These are phyloP conservation scores for Mollisiaceae sp. DNA, from an alignment of 2,329 filamentous ascomycete species.

Conservation along the genomic window DNA sequence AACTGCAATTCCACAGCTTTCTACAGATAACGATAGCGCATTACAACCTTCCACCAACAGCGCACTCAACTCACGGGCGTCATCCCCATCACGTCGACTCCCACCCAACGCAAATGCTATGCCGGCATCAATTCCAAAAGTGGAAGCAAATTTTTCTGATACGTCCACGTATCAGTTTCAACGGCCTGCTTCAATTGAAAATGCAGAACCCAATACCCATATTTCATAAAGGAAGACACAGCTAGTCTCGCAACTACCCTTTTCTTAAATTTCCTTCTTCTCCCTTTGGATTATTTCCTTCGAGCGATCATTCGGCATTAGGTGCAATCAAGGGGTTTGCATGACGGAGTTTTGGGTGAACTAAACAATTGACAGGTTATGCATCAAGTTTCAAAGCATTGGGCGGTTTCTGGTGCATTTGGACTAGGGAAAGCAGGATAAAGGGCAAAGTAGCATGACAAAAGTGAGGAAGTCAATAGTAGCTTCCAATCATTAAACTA, in stretches of 20 bases:
- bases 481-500: background rate
- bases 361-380: conserved; percentile 1
- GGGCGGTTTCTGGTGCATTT: background rate
- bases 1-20: conserved; percentile 22
- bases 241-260: background rate
- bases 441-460: background rate
- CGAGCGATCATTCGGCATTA: background rate
- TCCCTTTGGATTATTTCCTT: background rate
- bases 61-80: conserved; percentile 22
- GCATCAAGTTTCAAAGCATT: conserved; percentile 1
- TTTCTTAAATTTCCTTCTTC: background rate
- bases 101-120: conserved; percentile 32
- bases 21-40: conserved; percentile 15
- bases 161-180: conserved; percentile 58
- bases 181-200: conserved; percentile 41
- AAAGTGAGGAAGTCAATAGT: background rate
- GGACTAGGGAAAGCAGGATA: background rate
- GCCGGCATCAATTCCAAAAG: conserved; percentile 29
- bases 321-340: background rate
- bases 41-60: conserved; percentile 28
- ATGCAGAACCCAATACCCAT: conserved; percentile 19
- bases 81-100: conserved; percentile 27
- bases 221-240: background rate
- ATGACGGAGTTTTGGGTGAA: background rate
- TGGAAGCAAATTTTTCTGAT: conserved; percentile 44